phyloP scores from a whole-genome alignment of 345 rosid species.

The Moringa oleifera region DNA sequence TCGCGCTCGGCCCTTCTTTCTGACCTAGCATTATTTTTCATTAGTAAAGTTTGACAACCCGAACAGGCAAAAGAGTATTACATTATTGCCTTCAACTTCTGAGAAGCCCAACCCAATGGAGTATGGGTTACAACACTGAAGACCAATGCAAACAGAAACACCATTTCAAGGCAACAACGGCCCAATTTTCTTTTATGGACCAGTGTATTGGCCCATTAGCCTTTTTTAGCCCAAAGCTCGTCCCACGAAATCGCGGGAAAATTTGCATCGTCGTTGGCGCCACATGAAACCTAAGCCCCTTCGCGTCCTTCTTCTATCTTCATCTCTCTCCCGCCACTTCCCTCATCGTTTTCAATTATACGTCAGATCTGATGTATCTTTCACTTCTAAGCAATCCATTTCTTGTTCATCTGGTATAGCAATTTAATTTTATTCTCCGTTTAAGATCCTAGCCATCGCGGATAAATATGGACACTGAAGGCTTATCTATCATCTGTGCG shows the following conservation, averaged over 20 bases:
- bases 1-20: too few species aligned
- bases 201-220: too few species aligned
- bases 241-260: neutral
- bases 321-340: neutral
- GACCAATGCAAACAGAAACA: too few species aligned
- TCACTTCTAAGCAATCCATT: neutral
- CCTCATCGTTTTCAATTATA: neutral
- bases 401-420: neutral
- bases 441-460: neutral
- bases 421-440: neutral
- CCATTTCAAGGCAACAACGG: too few species aligned
- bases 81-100: too few species aligned
- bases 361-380: conserved; percentile 4
- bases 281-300: neutral
- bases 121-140: too few species aligned
- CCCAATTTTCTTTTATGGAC: too few species aligned
- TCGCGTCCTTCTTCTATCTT: neutral
- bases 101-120: too few species aligned
- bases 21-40: too few species aligned
- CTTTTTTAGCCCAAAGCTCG: neutral
- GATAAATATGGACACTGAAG: conserved; percentile 48
- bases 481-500: conserved; percentile 60
- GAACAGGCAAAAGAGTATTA: too few species aligned
- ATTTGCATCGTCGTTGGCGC: neutral
- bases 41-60: too few species aligned